Evolutionary conservation across 2,329 filamentous ascomycete genomes (phyloP), one percentile per base, ranked within the genome.

Genomic region (Aspergillus pseudoterreus): DNA sequence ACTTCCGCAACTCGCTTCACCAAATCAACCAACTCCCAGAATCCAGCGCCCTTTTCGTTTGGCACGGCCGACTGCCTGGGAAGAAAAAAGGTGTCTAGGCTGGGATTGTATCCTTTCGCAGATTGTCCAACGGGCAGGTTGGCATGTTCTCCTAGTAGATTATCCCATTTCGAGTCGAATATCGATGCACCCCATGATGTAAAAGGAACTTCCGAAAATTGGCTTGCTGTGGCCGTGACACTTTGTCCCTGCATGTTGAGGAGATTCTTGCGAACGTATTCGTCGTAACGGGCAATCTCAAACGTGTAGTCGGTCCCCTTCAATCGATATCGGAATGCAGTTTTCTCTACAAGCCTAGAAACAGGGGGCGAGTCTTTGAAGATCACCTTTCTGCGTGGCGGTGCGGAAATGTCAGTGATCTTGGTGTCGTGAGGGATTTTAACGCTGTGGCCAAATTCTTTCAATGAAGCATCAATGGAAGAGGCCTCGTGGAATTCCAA

Each of bases 281-380:
- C 60, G 49, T 76, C 74, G 48, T 73, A 75, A 4, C 73, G 69
- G 8, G 71, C 66, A 32, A 77, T 60, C 51, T 76, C 74, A n/a
- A 77, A 63, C 8, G 70, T 63, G 48, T 72, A 73, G 2, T 69
- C 65, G 0, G 72, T 75, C 6, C 64, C 62, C 49, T 69, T 73
- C 38, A 76, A 58, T 2, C 58, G 59, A 46, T 72, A 74, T n/a
- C 64, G 63, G 24, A 75, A 54, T 0, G 70, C 63, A 1, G 70
- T 63, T 43, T 75, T 71, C 48, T 76, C 72, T 6, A 71, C 59
- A 36, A 74, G 61, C 19, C 64, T 57, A 1, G 58, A 61, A 32
- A 73, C 60, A 1, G 61, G 59, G 6, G 62, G 58, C 2, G 54
- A 50, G 4, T 48, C 45, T 1, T 63, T 59, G 24, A 73, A 70